Base-by-base conservation (phyloP, 805 yeast genomes). In the Pichia kluyveri region DNA sequence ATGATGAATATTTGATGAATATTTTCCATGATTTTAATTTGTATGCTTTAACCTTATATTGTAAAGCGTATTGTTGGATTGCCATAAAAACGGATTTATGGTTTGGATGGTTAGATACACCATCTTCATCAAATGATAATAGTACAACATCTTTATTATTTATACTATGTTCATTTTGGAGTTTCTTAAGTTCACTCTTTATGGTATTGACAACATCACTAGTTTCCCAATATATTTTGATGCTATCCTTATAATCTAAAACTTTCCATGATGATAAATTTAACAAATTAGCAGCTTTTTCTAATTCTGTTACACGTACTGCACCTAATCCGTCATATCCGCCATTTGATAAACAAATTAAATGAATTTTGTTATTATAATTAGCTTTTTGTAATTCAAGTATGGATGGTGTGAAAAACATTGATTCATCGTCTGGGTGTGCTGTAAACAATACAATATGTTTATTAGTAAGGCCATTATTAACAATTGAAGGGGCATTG, bases 391-490 rank as follows among this genome's bases (percentile, higher is more conserved):
- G 54, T 45, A 72, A 58, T 52, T 78, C 82, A 8, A 76, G 62
- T 32, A 89, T 54, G 0, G 90, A 71, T 0, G 99, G 99, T 1
- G 88, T 79, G 59, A 93, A 93, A 65, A 93, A 93, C 99, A 93
- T 93, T 45, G 88, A 90, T 66, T 93, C 99, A 63, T 93, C 99
- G 65, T 93, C 99, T 0, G 99, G 99, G 65, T 93, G 99, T 0
- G 96, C 96, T 39, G 89, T 82, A 12, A 91, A 53, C 18, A 65
- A 39, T 3, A 62, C 48, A 11, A 66, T 50, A 41, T 63, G 62
- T 5, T 62, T 43, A 39, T 61, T 51, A 1, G 47, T 46, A 14
- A 65, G 39, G 1, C 44, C 52, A 32, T 55, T 46, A 1, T 42
- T 14, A 5, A 53, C 30, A 12, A 65, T 51, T 5, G 52, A 41